Evolutionary conservation across 225 moss, liverwort and hornwort species (phyloP), one percentile per base, ranked within the genome.

Genomic region (Bryoerythrophyllum caledonicum): DNA sequence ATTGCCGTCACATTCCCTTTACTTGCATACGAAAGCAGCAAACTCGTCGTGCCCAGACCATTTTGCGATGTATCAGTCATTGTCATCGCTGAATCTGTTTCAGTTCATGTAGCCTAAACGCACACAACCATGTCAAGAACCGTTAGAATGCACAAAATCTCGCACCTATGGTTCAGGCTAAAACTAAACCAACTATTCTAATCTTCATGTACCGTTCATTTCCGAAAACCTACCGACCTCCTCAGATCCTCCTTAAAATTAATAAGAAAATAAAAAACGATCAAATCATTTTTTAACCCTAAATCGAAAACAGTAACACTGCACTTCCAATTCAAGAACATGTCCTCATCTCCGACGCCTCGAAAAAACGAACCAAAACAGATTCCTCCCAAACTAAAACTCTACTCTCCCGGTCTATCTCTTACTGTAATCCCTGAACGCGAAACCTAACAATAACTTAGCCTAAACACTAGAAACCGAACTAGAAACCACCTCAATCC

Each of bases 1-100:
- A 85, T 78, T 40, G 71, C 81, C 26, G 57, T 68, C 66, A 85
- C 81, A 70, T 85, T 68, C 35, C 85, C 85, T 64, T 79, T 85
- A 37, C 85, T 85, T 32, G 85, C 85, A 76, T 85, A 76, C 28
- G 85, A 82, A 25, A 85, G 85, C 76, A 85, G 54, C 81, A 85
- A 75, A 72, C 82, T 82, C 30, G 79, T 85, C 34, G 57, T 63
- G 72, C 84, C 84, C 49, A 81, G 66, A 56, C 84, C 84, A 62
- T 85, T 81, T 25, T 48, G 66, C 54, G 67, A 19, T 32, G 71
- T 52, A 58, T 73, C 80, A 61, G 52, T 67, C 84, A 84, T 84
- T 71, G 74, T 76, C 20, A 7, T 60, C 48, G 62, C 57, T 54
- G 34, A 35, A 32, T 60, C 67, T 43, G 23, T 23, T 57, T 69